Evolutionary conservation across 2,329 filamentous ascomycete species (phyloP), one percentile per base, ranked within the genome.

Genomic region (Onygena corvina): DNA sequence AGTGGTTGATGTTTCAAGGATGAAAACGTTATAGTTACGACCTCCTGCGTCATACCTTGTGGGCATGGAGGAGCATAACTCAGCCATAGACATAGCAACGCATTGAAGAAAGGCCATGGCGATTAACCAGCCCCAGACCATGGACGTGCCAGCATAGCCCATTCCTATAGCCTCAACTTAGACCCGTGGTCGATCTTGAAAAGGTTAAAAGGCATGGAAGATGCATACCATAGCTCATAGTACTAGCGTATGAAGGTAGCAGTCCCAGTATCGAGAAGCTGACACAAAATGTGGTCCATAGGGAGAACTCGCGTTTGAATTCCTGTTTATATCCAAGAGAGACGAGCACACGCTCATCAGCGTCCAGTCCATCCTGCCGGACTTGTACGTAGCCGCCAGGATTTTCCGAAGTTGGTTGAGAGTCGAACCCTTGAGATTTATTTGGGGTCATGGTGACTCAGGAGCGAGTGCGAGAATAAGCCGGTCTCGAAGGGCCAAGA

Each of bases 121-220:
- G 40, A 86, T 71, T 23, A 86, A 66, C 83, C 83, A 87, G 3
- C 83, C 83, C 83, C 83, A 86, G 1, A 80, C 80, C 80, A 85
- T 84, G 51, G 71, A 74, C 0, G 73, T 76, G 3, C 76, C 72
- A 18, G 73, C 72, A 60, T 77, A 77, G 31, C 75, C 74, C 71
- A 71, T 69, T 49, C 68, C 67, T 65, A 54, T 3, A 33, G 16
- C 34, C 25, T 38, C 6, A 18, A 18, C 23, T 30, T 25, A 34
- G 25, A 7, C 58, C 66, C 67, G 23, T 67, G 65, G 0, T 66
- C 69, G 1, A 67, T 67, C 4, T 66, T 67, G 14, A 18, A 8
- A 23, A 59, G 70, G 71, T 36, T 72, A 71, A 25, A 9, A 35
- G n/a, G 29, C 29, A 36, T 23, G 33, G 9, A 31, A 35, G 3